Base-by-base conservation (phyloP, 768 basidiomycete species). In the Hysterangium stoloniferum region DNA sequence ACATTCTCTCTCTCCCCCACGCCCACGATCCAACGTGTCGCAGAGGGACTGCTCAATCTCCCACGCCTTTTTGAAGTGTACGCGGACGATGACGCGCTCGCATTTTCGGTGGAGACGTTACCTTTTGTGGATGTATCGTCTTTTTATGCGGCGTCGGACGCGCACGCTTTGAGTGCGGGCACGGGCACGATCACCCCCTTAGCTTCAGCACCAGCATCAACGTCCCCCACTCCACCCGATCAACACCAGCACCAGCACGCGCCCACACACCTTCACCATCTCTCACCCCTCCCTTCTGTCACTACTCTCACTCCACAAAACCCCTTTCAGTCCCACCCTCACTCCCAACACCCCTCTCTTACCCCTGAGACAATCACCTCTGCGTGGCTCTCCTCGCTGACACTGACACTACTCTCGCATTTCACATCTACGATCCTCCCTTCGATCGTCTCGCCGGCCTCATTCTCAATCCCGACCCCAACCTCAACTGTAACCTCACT, bases 41-140 rank as follows among this genome's bases (percentile, higher is more conserved):
- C 89, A 2, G 96, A 98, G 61, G 92, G 93, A n/a, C 68, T 99
- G 29, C 73, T 97, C 28, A 96, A 95, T 67, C 78, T 99, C 2
- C 91, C 95, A 2, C 70, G 93, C 50, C 70, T 98, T 13, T 96
- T 98, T 61, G 94, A 98, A 64, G 86, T 94, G 15, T 95, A 96
- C 60, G 89, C 86, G 6, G 84, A 85, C 52, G 93, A 97, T 62
- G 91, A 93, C 54, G 88, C 90, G 8, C 75, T 97, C 7, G 79
- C 82, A 2, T 96, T 93, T 66, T 91, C 89, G 31, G 71, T 97
- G 34, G 80, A 84, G 42, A 90, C 86, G 4, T 69, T 97, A 8
- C 90, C 86, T 0, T 78, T 79, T 58, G 63, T 87, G 44, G 80
- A 86, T 52, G 56, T 68, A 5, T 79, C 83, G 35, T 76, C 42